A percentile compares a stretch with the other conserved stretches of the same genome.
Evolutionary conservation across 1,284 basidiomycete genomes (phyloP).

Genomic region (Tilletia caries): DNA sequence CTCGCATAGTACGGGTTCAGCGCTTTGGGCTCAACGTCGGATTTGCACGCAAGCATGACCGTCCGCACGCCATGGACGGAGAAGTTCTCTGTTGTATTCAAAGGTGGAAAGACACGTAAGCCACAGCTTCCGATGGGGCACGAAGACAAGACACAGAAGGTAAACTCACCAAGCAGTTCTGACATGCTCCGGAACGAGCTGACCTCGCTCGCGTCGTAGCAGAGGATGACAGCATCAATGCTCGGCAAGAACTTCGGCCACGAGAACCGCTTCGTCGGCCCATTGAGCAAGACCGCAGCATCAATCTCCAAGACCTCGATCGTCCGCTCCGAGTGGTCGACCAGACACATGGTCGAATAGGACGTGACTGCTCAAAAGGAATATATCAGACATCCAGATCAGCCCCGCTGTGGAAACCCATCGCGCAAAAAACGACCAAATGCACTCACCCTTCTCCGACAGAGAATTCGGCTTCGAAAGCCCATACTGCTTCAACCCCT

Average conservation of each 20-base stretch:
- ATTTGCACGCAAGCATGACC: conserved; percentile 50
- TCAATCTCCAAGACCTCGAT: conserved; percentile 50
- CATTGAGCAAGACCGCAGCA: conserved; percentile 40
- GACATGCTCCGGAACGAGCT: conserved; percentile 47
- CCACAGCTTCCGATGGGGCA: too few species aligned
- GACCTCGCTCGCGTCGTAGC: conserved; percentile 46
- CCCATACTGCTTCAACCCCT: conserved; percentile 46
- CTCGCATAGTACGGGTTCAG: conserved; percentile 48
- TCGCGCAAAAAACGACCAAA: neutral
- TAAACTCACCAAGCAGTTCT: conserved; percentile 30
- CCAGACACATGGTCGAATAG: conserved; percentile 45
- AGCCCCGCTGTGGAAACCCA: neutral
- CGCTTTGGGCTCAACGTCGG: conserved; percentile 42
- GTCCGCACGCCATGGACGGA: conserved; percentile 37
- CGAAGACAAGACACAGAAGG: too few species aligned
- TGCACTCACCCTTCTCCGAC: conserved; percentile 30
- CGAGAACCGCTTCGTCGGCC: conserved; percentile 41
- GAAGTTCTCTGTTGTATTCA: conserved; percentile 43
- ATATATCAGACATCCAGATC: neutral
- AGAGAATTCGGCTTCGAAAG: conserved; percentile 42
- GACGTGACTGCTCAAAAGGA: conserved; percentile 30
- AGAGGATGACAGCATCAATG: conserved; percentile 47
- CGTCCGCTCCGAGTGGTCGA: conserved; percentile 43
- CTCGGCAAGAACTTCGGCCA: conserved; percentile 45
- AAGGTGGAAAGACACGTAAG: too few species aligned